Evolutionary conservation across 106 monocot genomes (phyloP).

Genomic region (Dendrobium chrysotoxum): DNA sequence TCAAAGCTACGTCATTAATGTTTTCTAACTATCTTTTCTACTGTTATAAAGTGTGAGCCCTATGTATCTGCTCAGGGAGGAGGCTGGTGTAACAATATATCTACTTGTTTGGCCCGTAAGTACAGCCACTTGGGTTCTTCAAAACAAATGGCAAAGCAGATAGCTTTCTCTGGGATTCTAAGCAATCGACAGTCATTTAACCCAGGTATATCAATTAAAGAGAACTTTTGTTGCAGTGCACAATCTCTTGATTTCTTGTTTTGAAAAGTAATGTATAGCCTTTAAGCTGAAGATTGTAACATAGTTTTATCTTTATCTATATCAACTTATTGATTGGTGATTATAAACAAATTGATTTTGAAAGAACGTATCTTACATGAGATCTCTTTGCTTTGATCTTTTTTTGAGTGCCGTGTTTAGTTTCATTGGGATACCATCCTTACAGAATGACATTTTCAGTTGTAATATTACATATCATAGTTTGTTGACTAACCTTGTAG

Average conservation of each 20-base stretch:
- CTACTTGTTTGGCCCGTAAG: conserved; percentile 48
- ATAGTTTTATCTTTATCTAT: background rate
- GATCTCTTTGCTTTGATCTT: too few relatives aligned
- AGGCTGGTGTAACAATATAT: conserved; percentile 78
- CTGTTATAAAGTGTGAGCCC: background rate
- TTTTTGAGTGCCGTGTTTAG: background rate
- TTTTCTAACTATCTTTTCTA: background rate
- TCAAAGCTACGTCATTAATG: background rate
- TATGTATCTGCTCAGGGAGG: conserved; percentile 49
- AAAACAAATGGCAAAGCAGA: background rate
- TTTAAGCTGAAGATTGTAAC: background rate
- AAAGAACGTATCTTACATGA: too few relatives aligned
- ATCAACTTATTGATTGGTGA: background rate
- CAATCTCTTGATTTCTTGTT: background rate
- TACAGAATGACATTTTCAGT: background rate
- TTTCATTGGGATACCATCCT: background rate
- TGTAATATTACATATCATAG: background rate
- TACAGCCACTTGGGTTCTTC: conserved; percentile 71
- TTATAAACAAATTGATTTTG: background rate
- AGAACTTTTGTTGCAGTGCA: background rate
- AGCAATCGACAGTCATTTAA: conserved; percentile 38
- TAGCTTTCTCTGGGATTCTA: conserved; percentile 77
- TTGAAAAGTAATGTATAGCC: background rate
- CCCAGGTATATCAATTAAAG: conserved; percentile 44
- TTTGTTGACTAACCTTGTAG: background rate